Evolutionary conservation across 495 filamentous ascomycete genomes (phyloP).

Genomic region (Hamigera avellanea): DNA sequence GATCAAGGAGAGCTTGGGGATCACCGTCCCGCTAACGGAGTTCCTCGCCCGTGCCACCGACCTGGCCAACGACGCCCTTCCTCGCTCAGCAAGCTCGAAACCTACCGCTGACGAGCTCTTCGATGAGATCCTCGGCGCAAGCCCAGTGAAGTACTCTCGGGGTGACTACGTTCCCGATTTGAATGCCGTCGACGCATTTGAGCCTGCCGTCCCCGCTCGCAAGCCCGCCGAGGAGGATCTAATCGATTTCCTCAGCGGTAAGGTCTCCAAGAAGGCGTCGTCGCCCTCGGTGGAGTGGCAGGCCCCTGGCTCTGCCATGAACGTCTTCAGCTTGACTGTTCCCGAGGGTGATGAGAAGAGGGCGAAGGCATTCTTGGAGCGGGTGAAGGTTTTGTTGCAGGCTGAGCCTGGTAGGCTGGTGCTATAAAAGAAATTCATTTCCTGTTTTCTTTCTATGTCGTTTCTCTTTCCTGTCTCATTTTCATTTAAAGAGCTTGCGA

Average conservation of each 20-base stretch:
- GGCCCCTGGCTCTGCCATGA: conserved; percentile 37
- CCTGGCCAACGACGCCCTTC: conserved; percentile 76
- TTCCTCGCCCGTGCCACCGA: conserved; percentile 77
- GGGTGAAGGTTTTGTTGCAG: conserved; percentile 72
- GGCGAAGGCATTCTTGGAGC: conserved; percentile 68
- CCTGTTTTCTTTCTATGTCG: conserved; percentile 8
- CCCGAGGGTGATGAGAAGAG: conserved; percentile 67
- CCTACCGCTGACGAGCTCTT: conserved; percentile 76
- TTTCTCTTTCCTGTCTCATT: conserved; percentile 1
- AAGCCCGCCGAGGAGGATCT: background rate
- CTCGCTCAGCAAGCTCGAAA: conserved; percentile 44
- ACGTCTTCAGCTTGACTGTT: conserved; percentile 71
- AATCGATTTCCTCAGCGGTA: conserved; percentile 55
- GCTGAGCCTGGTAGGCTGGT: conserved; percentile 72
- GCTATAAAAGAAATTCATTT: conserved; percentile 21
- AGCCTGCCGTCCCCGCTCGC: conserved; percentile 2
- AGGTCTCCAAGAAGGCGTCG: conserved; percentile 22
- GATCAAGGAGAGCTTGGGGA: conserved; percentile 59
- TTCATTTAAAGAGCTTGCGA: background rate
- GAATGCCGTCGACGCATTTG: conserved; percentile 39
- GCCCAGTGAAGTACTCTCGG: conserved; percentile 38
- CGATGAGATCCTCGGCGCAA: conserved; percentile 71
- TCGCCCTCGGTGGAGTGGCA: conserved; percentile 9
- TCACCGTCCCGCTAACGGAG: conserved; percentile 72
- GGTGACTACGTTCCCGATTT: conserved; percentile 66